Evolutionary conservation across 495 filamentous ascomycete genomes (phyloP), one percentile per base, ranked within the genome.

Genomic region (Podospora appendiculata): DNA sequence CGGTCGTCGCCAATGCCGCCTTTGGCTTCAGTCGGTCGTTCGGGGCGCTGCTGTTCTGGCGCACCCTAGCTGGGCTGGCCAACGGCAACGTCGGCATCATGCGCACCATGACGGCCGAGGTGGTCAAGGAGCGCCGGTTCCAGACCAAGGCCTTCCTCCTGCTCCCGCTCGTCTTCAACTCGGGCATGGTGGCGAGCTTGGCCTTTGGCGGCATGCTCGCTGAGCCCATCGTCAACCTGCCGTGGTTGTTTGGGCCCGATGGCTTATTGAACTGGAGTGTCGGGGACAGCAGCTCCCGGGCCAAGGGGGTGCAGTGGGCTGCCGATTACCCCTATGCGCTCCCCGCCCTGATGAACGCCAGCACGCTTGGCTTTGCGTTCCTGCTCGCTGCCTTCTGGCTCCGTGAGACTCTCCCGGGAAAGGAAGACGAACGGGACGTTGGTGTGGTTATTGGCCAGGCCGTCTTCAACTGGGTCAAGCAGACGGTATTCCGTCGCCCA

Each of bases 51-150:
- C 69, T 93, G 41, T 67, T 77, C 38, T 90, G 86, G 54, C 67
- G 89, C 48, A 69, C 80, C 7, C 60, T 93, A 7, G 86, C 81
- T 4, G 89, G 89, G 0, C 64, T 82, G 0, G 75, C 83, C 54
- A 90, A 89, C 61, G 88, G 87, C 0, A 93, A 90, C 58, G 82
- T 90, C 0, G 87, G 87, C 0, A 85, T 90, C 35, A 83, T 92
- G 69, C 75, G 88, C 41, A 92, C 86, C 0, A 88, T 89, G 79
- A 85, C 90, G 25, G 79, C 80, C 6, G 90, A 94, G 67, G 76
- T 81, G 36, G 71, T 85, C 7, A 60, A 69, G 48, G 82, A 85
- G 66, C 79, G 76, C 57, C 78, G 70, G 63, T 87, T 80, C 56
- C 87, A 88, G 70, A 82, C 81, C 12, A 75, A 87, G 33, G 88